Evolutionary conservation across 768 basidiomycete species (phyloP).

Genomic region (Agaricus bisporus): DNA sequence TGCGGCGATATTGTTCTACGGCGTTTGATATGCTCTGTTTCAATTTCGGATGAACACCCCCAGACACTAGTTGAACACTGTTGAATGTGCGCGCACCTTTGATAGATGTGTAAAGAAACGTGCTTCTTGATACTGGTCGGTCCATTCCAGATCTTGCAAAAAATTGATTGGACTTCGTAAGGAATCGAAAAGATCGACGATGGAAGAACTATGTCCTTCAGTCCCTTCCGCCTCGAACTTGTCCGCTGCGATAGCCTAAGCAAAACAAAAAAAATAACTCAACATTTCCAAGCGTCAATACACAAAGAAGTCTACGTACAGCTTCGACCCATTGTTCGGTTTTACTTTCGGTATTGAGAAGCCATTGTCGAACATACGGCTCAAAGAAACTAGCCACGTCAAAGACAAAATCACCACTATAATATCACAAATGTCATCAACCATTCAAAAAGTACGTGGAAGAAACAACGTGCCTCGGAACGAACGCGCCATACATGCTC

Average conservation of each 20-base stretch:
- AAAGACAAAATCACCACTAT: conserved; percentile 54
- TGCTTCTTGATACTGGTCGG: conserved; percentile 83
- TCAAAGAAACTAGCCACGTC: conserved; percentile 78
- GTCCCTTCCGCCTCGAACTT: conserved; percentile 77
- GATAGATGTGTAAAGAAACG: conserved; percentile 85
- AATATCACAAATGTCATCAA: neutral
- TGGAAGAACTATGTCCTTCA: conserved; percentile 92
- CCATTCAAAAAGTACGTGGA: neutral
- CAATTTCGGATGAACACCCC: neutral
- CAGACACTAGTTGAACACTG: neutral
- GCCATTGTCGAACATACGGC: conserved; percentile 83
- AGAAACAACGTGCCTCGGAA: conserved; percentile 52
- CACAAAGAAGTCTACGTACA: conserved; percentile 37
- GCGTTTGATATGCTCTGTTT: conserved; percentile 83
- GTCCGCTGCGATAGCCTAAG: conserved; percentile 66
- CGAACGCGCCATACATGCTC: conserved; percentile 80
- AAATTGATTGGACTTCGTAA: conserved; percentile 87
- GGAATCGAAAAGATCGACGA: conserved; percentile 93
- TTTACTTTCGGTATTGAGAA: conserved; percentile 82
- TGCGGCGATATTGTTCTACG: conserved; percentile 86
- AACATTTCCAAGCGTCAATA: neutral
- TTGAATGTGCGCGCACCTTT: conserved; percentile 46
- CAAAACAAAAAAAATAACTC: neutral
- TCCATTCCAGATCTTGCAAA: conserved; percentile 87
- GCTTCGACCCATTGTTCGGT: conserved; percentile 93